A percentile compares a stretch with the other conserved stretches of the same genome.
Evolutionary conservation across 2,329 filamentous ascomycete genomes (phyloP).

Genomic region (Alternaria longipes): DNA sequence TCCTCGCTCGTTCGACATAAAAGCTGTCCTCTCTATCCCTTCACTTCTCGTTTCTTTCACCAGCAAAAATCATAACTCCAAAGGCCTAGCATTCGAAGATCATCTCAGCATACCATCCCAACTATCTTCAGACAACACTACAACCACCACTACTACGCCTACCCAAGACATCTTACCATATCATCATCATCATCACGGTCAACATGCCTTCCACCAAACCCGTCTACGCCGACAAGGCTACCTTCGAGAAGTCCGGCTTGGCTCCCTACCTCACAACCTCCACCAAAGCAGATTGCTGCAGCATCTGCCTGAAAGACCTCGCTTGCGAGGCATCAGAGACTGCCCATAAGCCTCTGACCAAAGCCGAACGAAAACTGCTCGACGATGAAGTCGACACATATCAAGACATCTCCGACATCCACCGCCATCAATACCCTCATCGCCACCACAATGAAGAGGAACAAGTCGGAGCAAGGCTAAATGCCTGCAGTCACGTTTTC

Average conservation of each 20-base stretch:
- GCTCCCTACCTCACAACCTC: not conserved
- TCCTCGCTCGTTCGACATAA: not conserved
- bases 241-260: not conserved
- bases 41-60: not conserved
- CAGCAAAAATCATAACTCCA: not conserved
- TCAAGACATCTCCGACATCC: not conserved
- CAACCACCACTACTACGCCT: not conserved
- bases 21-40: not conserved
- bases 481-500: not conserved
- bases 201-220: not conserved
- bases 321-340: not conserved
- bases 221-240: not conserved
- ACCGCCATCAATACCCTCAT: not conserved
- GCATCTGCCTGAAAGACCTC: constrained; percentile 8
- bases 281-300: not conserved
- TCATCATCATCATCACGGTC: not conserved
- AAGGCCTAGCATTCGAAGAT: not conserved
- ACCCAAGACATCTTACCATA: not conserved
- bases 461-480: not conserved
- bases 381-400: not conserved
- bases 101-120: not conserved
- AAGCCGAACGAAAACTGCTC: not conserved
- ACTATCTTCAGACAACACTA: not conserved
- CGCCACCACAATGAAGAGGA: not conserved
- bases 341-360: not conserved